Base-by-base conservation (phyloP, 345 rosid species). In the Eutrema heterophyllum region DNA sequence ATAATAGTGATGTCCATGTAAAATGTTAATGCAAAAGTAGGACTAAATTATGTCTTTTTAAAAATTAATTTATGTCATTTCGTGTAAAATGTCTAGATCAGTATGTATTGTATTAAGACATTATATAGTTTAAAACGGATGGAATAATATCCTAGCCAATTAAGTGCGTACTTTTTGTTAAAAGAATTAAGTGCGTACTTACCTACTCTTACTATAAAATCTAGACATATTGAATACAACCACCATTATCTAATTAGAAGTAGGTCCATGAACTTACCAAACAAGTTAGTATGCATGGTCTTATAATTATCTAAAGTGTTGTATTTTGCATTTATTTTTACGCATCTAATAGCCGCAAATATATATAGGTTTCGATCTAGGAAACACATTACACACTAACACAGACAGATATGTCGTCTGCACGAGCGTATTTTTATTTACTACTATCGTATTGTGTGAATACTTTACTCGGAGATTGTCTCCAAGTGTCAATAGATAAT, bases 231-330 rank as follows among this genome's bases (percentile, higher is more conserved):
- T 66, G 36, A 73, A 12, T 38, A 36, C 43, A 65, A 33, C 50
- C 59, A 36, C 58, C 43, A 48, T 44, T 26, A 7, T 64, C 45
- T 4, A 12, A 45, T 44, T 39, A 36, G 43, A 56, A 56, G 49
- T 38, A 74, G 59, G 72, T 56, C 33, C 78, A 66, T 66, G 52
- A 56, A 74, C 24, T 24, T 65, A 65, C 41, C 49, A 73, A 45
- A 56, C 50, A 29, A 29, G 30, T 29, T 29, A 27, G 4, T 29
- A 7, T 54, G 6, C 56, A 44, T 54, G 57, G 49, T 24, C 40
- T 16, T 40, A 5, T 14, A 2, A 15, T 62, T 14, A 43, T 53
- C 45, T 32, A 44, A 16, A 30, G 11, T 9, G 43, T 7, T 11
- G 26, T 36, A 50, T 53, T n/a, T 71, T 39, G 49, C 58, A 59